Percentiles rank a stretch among this genome's conserved stretches.
Conservation (phyloP, 768 basidiomycete species). For the Hericium erinaceus region DNA sequence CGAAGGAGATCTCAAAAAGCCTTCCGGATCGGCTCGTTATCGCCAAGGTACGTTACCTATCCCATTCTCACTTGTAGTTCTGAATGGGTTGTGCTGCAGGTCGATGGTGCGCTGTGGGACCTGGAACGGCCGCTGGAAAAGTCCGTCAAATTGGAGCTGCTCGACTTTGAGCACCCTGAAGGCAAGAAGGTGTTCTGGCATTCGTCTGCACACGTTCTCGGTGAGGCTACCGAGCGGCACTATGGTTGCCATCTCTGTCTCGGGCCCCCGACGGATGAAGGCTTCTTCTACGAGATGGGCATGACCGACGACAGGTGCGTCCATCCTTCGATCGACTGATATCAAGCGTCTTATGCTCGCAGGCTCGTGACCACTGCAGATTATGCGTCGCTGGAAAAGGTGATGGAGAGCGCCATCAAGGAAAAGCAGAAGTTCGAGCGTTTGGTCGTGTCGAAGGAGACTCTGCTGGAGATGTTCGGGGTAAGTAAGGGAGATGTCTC, state of each 20-base stretch:
- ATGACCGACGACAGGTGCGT: constrained; percentile 59
- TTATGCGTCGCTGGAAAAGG: constrained; percentile 82
- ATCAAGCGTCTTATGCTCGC: too few relatives aligned
- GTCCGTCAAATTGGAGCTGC: constrained; percentile 68
- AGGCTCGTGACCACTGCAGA: constrained; percentile 76
- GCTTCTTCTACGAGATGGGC: constrained; percentile 99
- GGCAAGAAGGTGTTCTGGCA: constrained; percentile 99
- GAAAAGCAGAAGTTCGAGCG: constrained; percentile 98
- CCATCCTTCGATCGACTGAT: too few relatives aligned
- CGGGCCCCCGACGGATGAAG: constrained; percentile 94
- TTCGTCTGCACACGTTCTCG: constrained; percentile 95
- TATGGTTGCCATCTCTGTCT: constrained; percentile 96
- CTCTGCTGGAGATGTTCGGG: constrained; percentile 92
- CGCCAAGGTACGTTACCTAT: constrained; percentile 58
- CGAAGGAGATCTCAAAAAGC: constrained; percentile 79
- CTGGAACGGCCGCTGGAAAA: constrained; percentile 89
- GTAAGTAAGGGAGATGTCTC: constrained; percentile 30
- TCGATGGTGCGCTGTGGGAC: constrained; percentile 87
- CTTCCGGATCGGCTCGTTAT: constrained; percentile 87
- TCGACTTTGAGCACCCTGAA: constrained; percentile 91
- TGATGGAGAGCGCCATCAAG: constrained; percentile 83
- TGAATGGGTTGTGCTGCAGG: constrained; percentile 31
- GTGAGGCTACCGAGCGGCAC: constrained; percentile 92
- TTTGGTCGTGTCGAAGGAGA: constrained; percentile 86
- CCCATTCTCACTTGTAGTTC: constrained; percentile 2